Percentiles rank a stretch among this genome's conserved stretches.
These are phyloP conservation scores for Tylopilus vinaceipallidus DNA, from an alignment of 768 basidiomycete species.

Conservation along the genomic window DNA sequence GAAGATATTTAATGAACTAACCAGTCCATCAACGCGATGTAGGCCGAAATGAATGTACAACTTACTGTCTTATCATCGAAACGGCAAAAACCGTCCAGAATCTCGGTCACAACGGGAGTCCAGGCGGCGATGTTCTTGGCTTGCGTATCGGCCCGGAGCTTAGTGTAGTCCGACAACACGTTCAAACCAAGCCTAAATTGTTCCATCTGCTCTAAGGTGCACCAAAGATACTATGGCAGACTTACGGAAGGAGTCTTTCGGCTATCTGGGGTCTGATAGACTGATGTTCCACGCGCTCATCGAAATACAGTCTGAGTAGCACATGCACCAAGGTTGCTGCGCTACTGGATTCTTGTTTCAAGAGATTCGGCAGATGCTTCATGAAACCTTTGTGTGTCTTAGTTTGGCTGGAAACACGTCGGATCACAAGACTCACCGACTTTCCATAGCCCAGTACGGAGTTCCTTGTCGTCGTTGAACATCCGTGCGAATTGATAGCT, in stretches of 20 bases:
- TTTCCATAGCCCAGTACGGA: constrained; percentile 98
- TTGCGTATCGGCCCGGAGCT: constrained; percentile 86
- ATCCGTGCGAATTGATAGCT: constrained; percentile 96
- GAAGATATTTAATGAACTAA: constrained; percentile 85
- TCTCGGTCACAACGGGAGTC: constrained; percentile 98
- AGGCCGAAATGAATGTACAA: constrained; percentile 4
- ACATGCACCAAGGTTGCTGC: constrained; percentile 94
- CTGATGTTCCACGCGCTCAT: constrained; percentile 84
- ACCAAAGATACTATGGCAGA: neutral
- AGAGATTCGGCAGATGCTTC: constrained; percentile 96
- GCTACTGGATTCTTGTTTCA: constrained; percentile 98
- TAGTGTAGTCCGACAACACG: constrained; percentile 88
- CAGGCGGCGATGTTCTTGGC: constrained; percentile 94
- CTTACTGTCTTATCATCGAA: constrained; percentile 92
- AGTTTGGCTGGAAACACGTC: neutral
- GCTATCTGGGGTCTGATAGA: constrained; percentile 78
- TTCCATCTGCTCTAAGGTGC: constrained; percentile 4
- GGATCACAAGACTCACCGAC: constrained; percentile 67
- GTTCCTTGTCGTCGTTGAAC: constrained; percentile 98
- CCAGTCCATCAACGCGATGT: constrained; percentile 4
- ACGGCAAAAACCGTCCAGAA: constrained; percentile 82
- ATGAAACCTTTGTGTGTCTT: constrained; percentile 76
- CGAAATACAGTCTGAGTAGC: constrained; percentile 90
- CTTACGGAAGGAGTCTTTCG: constrained; percentile 68
- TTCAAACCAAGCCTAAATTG: constrained; percentile 73